phyloP scores from a whole-genome alignment of 352 stramenopile species.

The Phytophthora hybrid region DNA sequence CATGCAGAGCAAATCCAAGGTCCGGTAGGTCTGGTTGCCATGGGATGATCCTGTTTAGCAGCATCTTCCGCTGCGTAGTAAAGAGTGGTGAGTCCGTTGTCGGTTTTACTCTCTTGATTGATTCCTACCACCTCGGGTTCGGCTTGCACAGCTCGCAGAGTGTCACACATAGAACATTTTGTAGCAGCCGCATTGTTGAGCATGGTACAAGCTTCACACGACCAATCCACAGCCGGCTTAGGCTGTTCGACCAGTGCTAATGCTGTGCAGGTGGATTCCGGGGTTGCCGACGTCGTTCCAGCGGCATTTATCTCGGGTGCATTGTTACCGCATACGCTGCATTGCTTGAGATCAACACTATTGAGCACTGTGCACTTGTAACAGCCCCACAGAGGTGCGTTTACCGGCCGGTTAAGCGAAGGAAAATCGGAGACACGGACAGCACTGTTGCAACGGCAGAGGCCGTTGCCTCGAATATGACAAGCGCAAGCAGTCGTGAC shows the following conservation, averaged over 20 bases:
- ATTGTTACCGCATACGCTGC: conserved; percentile 70
- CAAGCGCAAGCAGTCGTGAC: conserved; percentile 79
- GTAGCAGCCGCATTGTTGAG: conserved; percentile 61
- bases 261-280: conserved; percentile 58
- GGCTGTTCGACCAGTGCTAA: conserved; percentile 52
- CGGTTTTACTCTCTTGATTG: conserved; percentile 33
- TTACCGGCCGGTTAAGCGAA: conserved; percentile 46
- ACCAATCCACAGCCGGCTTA: conserved; percentile 57
- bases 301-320: conserved; percentile 23
- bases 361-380: conserved; percentile 89
- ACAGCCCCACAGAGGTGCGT: conserved; percentile 75
- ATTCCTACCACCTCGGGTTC: conserved; percentile 31
- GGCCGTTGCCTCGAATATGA: conserved; percentile 52
- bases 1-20: conserved; percentile 73
- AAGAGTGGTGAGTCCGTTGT: conserved; percentile 71
- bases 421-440: conserved; percentile 52
- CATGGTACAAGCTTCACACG: conserved; percentile 83
- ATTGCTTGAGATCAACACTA: conserved; percentile 53
- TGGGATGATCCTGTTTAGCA: conserved; percentile 40
- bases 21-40: conserved; percentile 28
- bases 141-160: conserved; percentile 36
- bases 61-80: conserved; percentile 73
- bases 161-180: conserved; percentile 85
- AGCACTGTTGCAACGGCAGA: conserved; percentile 62
- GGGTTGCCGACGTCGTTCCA: background rate